phyloP scores from a whole-genome alignment of 371 early-diverging fungal species.

The Racocetra persica region DNA sequence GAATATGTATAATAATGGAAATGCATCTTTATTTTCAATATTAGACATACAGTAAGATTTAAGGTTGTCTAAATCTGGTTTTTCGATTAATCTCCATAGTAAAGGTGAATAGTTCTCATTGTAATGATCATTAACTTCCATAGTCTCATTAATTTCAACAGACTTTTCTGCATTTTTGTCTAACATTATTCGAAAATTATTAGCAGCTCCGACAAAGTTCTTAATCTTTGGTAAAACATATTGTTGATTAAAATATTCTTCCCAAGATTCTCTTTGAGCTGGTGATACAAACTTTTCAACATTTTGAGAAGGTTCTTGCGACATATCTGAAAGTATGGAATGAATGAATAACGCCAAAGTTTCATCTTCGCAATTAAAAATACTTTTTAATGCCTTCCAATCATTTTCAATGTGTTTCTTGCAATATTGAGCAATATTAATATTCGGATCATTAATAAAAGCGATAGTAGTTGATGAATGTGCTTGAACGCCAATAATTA shows the following conservation, averaged over 20 bases:
- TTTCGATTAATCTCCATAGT: constrained; percentile 35
- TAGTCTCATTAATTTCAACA: constrained; percentile 40
- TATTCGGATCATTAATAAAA: background rate
- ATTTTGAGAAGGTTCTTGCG: background rate
- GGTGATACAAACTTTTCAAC: constrained; percentile 17
- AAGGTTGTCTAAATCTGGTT: constrained; percentile 12
- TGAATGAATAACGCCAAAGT: constrained; percentile 36
- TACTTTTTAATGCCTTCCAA: constrained; percentile 25
- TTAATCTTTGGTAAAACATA: constrained; percentile 9
- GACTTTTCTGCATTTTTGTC: background rate
- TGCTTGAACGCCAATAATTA: constrained; percentile 17
- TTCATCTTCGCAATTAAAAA: constrained; percentile 39
- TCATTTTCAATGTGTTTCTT: constrained; percentile 36
- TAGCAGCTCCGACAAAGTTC: constrained; percentile 21
- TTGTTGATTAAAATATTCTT: background rate
- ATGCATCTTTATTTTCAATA: background rate
- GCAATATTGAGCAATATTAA: constrained; percentile 18
- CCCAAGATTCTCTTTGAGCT: constrained; percentile 25
- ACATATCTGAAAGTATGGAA: constrained; percentile 21
- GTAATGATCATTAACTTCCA: constrained; percentile 21
- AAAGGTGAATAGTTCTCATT: constrained; percentile 10
- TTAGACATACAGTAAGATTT: background rate
- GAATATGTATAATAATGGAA: constrained; percentile 35
- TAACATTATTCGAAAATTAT: constrained; percentile 5
- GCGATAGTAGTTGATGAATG: constrained; percentile 15